Percentiles rank a stretch among this genome's conserved stretches.
Conservation (phyloP, 352 stramenopile species). For the Globisporangium okanoganense region DNA sequence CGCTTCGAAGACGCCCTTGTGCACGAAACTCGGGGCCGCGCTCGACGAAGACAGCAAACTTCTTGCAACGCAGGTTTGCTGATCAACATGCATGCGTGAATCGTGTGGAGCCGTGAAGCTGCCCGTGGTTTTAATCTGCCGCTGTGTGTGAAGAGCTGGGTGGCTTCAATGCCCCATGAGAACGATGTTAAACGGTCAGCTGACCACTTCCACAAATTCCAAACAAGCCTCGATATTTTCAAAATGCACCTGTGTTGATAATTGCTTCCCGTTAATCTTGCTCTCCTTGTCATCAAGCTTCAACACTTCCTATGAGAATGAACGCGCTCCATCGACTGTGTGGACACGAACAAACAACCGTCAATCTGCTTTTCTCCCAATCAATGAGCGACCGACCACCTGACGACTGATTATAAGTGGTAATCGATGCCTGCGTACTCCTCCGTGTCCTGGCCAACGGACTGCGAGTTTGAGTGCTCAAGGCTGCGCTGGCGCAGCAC, state of each 20-base stretch:
- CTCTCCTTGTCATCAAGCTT: not conserved
- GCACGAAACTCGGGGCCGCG: not conserved
- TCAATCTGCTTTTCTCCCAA: not conserved
- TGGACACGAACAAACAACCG: not conserved
- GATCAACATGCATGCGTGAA: no score
- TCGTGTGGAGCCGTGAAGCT: no score
- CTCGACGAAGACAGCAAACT: no score
- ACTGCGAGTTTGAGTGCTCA: slow-evolving; percentile 53
- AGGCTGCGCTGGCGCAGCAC: slow-evolving; percentile 49
- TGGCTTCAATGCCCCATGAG: no score
- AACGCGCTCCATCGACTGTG: not conserved
- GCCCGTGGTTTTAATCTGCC: no score
- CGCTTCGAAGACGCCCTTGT: slow-evolving; percentile 1
- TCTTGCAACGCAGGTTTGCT: no score
- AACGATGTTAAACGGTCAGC: not conserved
- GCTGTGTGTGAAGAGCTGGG: no score
- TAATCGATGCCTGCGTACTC: slow-evolving; percentile 86
- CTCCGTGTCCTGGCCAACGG: slow-evolving; percentile 72
- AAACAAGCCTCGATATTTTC: not conserved
- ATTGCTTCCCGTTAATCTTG: not conserved
- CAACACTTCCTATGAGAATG: not conserved
- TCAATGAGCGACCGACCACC: not conserved
- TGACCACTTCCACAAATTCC: not conserved
- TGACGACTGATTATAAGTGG: slow-evolving; percentile 53
- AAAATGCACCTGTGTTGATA: slow-evolving; percentile 1